These are phyloP conservation scores for Stemphylium beticola DNA, from an alignment of 2,329 filamentous ascomycete genomes.

Conservation along the genomic window DNA sequence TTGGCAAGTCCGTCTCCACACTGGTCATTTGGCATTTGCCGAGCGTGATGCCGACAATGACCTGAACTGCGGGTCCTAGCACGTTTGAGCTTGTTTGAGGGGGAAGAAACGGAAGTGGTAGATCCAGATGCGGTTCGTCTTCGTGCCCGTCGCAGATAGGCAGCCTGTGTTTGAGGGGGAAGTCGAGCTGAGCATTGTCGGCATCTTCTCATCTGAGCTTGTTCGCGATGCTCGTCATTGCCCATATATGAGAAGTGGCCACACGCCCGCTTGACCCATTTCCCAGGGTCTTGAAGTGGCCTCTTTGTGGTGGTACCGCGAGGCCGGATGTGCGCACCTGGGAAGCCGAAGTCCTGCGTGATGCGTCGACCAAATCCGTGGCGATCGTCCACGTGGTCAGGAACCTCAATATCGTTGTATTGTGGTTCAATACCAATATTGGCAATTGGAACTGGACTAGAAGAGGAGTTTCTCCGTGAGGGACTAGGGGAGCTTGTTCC, in stretches of 20 bases:
- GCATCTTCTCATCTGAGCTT: conserved; percentile 24
- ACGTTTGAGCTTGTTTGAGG: conserved; percentile 4
- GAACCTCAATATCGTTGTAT: conserved; percentile 26
- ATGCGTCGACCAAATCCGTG: conserved; percentile 40
- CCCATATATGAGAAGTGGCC: conserved; percentile 36
- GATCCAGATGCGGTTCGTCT: conserved; percentile 21
- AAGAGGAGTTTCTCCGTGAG: conserved; percentile 16
- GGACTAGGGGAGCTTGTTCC: conserved; percentile 27
- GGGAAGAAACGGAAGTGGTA: conserved; percentile 15
- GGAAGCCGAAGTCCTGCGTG: conserved; percentile 44
- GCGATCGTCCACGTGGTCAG: conserved; percentile 37
- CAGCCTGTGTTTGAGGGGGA: background rate
- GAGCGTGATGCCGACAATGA: conserved; percentile 21
- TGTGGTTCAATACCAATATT: conserved; percentile 21
- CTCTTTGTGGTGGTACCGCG: conserved; percentile 15
- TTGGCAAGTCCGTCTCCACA: conserved; percentile 37
- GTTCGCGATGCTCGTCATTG: conserved; percentile 18
- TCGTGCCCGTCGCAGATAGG: conserved; percentile 8
- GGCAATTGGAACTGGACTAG: conserved; percentile 5
- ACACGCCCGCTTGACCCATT: conserved; percentile 38
- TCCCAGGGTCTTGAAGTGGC: conserved; percentile 27
- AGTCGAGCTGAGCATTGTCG: conserved; percentile 29
- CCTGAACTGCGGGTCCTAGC: background rate
- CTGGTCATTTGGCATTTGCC: conserved; percentile 24
- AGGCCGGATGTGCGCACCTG: conserved; percentile 39